These are phyloP conservation scores for Terana coerulea DNA, from an alignment of 768 basidiomycete species.

Conservation along the genomic window DNA sequence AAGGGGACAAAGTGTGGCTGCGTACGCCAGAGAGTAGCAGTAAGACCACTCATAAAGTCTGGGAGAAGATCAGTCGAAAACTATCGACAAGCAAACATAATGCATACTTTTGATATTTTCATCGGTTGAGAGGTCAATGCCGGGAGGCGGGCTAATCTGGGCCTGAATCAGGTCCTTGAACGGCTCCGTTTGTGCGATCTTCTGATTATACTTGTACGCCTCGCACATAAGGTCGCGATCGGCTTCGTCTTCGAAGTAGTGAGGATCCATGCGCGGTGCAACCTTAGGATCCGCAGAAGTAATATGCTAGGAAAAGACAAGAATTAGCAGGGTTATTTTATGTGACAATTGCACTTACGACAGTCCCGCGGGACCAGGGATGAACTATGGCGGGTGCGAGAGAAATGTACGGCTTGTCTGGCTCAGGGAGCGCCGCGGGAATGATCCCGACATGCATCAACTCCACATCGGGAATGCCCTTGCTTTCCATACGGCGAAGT, in stretches of 20 bases:
- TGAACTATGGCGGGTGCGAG: slow-evolving; percentile 21
- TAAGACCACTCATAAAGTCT: background rate
- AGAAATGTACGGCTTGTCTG: slow-evolving; percentile 23
- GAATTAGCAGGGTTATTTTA: background rate
- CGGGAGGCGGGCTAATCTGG: slow-evolving; percentile 26
- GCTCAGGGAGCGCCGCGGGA: slow-evolving; percentile 8
- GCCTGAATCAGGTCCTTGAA: slow-evolving; percentile 13
- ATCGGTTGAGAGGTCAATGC: slow-evolving; percentile 25
- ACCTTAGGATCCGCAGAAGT: slow-evolving; percentile 20
- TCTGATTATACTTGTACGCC: slow-evolving; percentile 22
- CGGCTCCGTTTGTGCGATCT: slow-evolving; percentile 12
- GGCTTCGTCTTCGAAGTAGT: slow-evolving; percentile 27
- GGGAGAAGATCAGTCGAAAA: too few relatives aligned
- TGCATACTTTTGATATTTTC: slow-evolving; percentile 8
- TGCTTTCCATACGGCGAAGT: background rate
- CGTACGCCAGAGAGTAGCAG: background rate
- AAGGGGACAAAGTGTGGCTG: background rate
- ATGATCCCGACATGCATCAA: background rate
- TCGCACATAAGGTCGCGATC: slow-evolving; percentile 26
- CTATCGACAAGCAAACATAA: too few relatives aligned
- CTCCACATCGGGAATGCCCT: background rate
- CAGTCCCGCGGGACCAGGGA: slow-evolving; percentile 28
- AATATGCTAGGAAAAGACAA: slow-evolving; percentile 16
- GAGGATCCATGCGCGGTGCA: slow-evolving; percentile 26
- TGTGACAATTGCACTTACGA: slow-evolving; percentile 17